Base-by-base conservation (phyloP, 2,329 filamentous ascomycete genomes). In the Alternaria rosae region DNA sequence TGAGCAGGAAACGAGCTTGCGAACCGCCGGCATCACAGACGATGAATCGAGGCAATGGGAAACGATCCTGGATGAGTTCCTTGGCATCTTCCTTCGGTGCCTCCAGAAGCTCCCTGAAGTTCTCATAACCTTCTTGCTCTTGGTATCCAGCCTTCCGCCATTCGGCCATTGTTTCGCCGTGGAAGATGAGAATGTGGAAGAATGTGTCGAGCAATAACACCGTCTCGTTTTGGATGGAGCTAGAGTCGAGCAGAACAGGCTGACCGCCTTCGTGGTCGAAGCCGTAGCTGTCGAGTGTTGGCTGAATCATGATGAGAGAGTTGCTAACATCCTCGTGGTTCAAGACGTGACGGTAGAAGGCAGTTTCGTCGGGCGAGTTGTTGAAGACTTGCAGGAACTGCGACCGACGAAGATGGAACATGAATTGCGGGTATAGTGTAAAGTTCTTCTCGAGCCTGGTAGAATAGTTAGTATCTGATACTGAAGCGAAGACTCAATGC, bases 331-430 rank as follows among this genome's bases (percentile, higher is more conserved):
- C 95, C 80, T 99, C 95, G 74, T 98, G 94, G 78, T 98, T 97
- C 67, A 99, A 86, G 4, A 99, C 93, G 77, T 99, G 95, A 64
- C 95, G 88, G 79, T 98, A 97, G 82, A 99, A 99, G n/a, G 95
- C 95, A 23, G 95, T 99, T 82, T 99, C 95, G 73, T 99, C 95
- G 8, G 95, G 95, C 0, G 94, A 98, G 81, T 98, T 99, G 85
- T 99, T 99, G 87, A 99, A 99, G 59, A 99, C 94, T 77, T 99
- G 95, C 68, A 99, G 82, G 85, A 99, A 99, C 80, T 98, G 95
- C 81, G 93, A 97, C 80, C 95, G 89, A 72, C 95, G 91, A 64
- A 99, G 87, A 80, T 99, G 95, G 86, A 99, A 99, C 95, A 99
- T 99, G 83, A 99, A 99, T 79, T 99, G 95, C 25, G 95, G 95